phyloP scores from a whole-genome alignment of 2,329 filamentous ascomycete genomes.

The Monilinia polystroma region DNA sequence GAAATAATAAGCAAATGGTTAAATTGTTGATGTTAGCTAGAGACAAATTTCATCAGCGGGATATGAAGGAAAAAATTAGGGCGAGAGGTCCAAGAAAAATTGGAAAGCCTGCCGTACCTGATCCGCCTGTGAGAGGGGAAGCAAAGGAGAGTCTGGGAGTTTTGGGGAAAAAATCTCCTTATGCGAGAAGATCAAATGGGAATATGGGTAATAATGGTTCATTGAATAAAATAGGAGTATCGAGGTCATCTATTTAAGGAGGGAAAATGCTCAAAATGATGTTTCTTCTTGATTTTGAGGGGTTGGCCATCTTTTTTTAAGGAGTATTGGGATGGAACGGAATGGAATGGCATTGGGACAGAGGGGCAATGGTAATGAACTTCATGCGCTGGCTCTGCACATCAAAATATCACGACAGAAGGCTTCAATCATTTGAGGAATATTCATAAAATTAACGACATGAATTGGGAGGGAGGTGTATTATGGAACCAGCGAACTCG shows the following conservation, averaged over 20 bases:
- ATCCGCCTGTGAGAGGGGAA: neutral
- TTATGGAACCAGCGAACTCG: too few species aligned
- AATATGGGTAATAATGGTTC: neutral
- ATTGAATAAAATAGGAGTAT: neutral
- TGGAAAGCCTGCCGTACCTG: slow-evolving; percentile 1
- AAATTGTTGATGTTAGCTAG: neutral
- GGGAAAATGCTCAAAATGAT: neutral
- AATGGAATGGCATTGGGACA: neutral
- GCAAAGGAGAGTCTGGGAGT: neutral
- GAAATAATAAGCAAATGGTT: slow-evolving; percentile 2
- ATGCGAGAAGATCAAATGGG: neutral
- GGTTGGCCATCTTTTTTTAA: neutral
- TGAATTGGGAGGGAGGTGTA: too few species aligned
- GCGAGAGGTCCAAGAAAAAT: neutral
- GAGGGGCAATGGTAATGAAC: too few species aligned
- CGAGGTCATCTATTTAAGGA: too few species aligned
- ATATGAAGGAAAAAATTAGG: neutral
- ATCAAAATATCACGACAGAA: too few species aligned
- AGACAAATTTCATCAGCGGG: neutral
- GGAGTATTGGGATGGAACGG: neutral
- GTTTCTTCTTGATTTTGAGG: neutral
- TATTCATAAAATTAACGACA: too few species aligned
- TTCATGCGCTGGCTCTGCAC: too few species aligned
- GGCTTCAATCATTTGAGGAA: too few species aligned
- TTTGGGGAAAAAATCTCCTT: neutral